Base-by-base conservation (phyloP, 1,284 basidiomycete genomes). In the Hypsizygus ulmarius region DNA sequence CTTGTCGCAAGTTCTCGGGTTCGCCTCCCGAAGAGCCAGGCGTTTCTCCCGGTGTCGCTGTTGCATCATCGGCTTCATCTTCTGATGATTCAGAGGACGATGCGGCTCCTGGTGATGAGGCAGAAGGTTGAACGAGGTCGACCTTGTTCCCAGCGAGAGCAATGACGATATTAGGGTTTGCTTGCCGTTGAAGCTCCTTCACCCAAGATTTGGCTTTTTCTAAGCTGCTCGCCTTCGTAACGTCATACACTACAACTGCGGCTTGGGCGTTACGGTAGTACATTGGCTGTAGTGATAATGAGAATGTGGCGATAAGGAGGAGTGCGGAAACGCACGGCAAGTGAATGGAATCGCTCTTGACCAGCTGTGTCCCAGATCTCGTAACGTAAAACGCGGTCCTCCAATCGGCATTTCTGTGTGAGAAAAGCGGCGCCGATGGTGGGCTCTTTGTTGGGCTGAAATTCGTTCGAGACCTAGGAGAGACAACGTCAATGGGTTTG, bases 151-250 rank as follows among this genome's bases (percentile, higher is more conserved):
- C 94, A 9, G 91, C 91, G 40, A 97, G 84, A 7, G 94, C 94
- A 62, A 99, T 99, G 63, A 99, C 94, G 65, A 99, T 98, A 70
- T 97, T 98, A 30, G 96, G 95, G 69, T 97, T 98, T 32, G 97
- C 96, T 67, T 99, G 96, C 55, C 97, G 84, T 70, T 99, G 97
- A 19, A 99, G 80, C 72, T 99, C 96, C 75, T 98, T 99, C 55
- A 99, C 95, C 96, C 96, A 99, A 29, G 93, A 94, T 75, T 99
- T 99, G 51, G 96, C 96, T 71, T 99, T 99, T 69, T 99, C 97
- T 54, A 99, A 81, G 60, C 94, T 97, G 48, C 89, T 82, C 50
- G 87, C 86, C 67, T 94, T 95, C 45, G 93, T 96, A 48, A 99
- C 87, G 67, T 99, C 96, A 71, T 98, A 99, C 21, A 98, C 95